Evolutionary conservation across 2,329 filamentous ascomycete genomes (phyloP).

Genomic region (Apiospora aurea): DNA sequence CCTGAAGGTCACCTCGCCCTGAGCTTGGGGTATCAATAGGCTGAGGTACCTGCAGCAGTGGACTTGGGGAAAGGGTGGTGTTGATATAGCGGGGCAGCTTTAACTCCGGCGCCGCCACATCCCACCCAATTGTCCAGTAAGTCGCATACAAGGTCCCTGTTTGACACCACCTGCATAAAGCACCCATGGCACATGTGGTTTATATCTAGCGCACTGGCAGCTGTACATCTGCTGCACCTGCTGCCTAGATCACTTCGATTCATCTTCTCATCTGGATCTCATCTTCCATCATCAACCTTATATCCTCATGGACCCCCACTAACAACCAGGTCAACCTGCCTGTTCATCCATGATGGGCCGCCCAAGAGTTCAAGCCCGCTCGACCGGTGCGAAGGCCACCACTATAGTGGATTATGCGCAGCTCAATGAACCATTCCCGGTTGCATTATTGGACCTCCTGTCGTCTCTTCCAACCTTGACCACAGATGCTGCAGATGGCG

Average conservation of each 20-base stretch:
- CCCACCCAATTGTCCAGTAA: not conserved
- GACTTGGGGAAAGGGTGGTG: not conserved
- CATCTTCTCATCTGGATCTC: not conserved
- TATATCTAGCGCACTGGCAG: conserved; percentile 5
- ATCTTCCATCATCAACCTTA: conserved; percentile 6
- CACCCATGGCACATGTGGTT: not conserved
- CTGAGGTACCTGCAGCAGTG: conserved; percentile 11
- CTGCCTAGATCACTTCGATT: not conserved
- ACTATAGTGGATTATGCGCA: conserved; percentile 18
- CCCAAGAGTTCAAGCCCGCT: not conserved
- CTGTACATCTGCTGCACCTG: not conserved
- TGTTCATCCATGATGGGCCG: conserved; percentile 18
- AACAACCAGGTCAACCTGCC: conserved; percentile 1
- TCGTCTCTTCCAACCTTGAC: not conserved
- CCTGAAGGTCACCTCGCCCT: not conserved
- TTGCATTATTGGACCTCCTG: conserved; percentile 15
- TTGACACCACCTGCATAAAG: conserved; percentile 21
- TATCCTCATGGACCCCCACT: conserved; percentile 2
- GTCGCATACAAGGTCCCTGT: conserved; percentile 20
- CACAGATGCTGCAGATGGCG: not conserved
- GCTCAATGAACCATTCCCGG: conserved; percentile 22
- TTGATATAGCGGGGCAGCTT: conserved; percentile 13
- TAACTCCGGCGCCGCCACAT: conserved; percentile 20
- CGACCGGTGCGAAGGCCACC: not conserved
- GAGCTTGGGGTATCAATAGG: not conserved